Base-by-base conservation (phyloP, 208 protist species). In the Crithidia brevicula region DNA sequence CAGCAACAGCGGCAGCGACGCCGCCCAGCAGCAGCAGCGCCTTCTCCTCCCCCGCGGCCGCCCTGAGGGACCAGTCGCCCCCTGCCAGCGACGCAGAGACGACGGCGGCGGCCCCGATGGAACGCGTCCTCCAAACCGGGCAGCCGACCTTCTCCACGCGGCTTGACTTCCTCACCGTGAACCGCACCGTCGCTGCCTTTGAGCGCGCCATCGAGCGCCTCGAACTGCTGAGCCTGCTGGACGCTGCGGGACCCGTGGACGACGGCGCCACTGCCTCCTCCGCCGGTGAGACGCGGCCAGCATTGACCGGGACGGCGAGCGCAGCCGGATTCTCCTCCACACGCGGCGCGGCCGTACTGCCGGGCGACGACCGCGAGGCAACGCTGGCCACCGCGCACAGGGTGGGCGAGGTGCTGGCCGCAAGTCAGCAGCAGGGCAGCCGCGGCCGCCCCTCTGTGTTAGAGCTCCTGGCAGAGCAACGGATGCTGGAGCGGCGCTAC, bases 121-220 rank as follows among this genome's bases (percentile, higher is more conserved):
- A 76, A 2, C 56, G 74, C 33, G 53, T 86, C 5, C 67, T 86
- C 33, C 54, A 74, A 31, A 68, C 79, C 1, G 79, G 76, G 0
- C 67, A 86, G 69, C 74, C 80, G 7, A 51, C 51, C 61, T 82
- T 90, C 38, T 52, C 83, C 25, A 74, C 83, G 13, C 65, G 76
- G 31, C 52, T 92, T 15, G 69, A 72, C 61, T 90, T 94, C 47
- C 56, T 96, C 61, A 68, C 86, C 18, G 76, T 77, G 11, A 92
- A 96, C 68, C 90, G 93, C 30, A 74, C 86, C 27, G 86, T 95
- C 27, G 72, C 89, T 4, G 88, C 79, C n/a, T 61, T 97, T 18
- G 86, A 95, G 73, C 92, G 92, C 65, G 89, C 89, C 1, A 74
- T 97, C 43, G 89, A 96, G 82, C 90, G 90, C n/a, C 83, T 97